A percentile compares a stretch with the other conserved stretches of the same genome.
These are phyloP conservation scores for Pichia occidentalis DNA, from an alignment of 805 yeast species.

Conservation along the genomic window DNA sequence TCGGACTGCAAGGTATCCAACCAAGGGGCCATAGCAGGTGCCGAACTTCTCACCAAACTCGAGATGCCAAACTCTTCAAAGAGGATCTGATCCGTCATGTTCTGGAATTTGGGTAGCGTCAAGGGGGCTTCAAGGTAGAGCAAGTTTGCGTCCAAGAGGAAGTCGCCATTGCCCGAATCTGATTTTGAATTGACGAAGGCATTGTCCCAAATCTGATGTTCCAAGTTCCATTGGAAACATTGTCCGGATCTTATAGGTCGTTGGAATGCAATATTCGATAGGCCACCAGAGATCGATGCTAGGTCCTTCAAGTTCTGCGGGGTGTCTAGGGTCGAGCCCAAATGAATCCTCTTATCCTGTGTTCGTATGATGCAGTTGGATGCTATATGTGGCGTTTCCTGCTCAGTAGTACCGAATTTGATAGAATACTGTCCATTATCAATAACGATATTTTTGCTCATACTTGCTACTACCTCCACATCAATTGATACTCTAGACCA, in stretches of 20 bases:
- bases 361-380: conserved; percentile 71
- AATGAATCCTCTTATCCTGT: conserved; percentile 61
- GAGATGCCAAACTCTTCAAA: conserved; percentile 90
- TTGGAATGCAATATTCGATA: conserved; percentile 60
- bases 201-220: conserved; percentile 87
- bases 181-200: conserved; percentile 40
- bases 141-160: conserved; percentile 46
- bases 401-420: conserved; percentile 50
- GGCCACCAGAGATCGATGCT: conserved; percentile 7
- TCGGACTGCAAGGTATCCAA: conserved; percentile 29
- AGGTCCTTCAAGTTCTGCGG: conserved; percentile 47
- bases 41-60: conserved; percentile 59
- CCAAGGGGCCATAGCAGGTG: conserved; percentile 62
- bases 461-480: too few relatives aligned
- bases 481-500: too few relatives aligned
- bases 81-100: conserved; percentile 81
- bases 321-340: conserved; percentile 56
- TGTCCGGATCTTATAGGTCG: conserved; percentile 90
- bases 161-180: conserved; percentile 30
- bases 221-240: conserved; percentile 83
- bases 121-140: conserved; percentile 76
- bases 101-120: conserved; percentile 73
- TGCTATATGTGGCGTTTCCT: conserved; percentile 43
- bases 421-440: conserved; percentile 89
- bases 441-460: conserved; percentile 43